These are phyloP conservation scores for Rachicladosporium sp. DNA, from an alignment of 2,329 filamentous ascomycete species.

Conservation along the genomic window DNA sequence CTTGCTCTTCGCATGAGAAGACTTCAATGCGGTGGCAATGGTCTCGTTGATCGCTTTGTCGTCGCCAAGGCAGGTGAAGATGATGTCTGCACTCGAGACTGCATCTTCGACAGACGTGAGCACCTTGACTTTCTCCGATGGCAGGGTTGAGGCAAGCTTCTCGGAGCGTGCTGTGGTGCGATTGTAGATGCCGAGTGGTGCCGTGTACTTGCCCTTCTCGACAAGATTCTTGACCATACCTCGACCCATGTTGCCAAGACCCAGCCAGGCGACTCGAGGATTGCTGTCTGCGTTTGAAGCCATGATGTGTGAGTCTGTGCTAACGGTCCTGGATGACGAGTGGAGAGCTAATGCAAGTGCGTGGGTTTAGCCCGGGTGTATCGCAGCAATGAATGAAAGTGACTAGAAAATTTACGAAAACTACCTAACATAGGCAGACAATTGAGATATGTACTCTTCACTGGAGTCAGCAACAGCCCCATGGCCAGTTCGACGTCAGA, in stretches of 20 bases:
- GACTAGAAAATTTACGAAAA: no score
- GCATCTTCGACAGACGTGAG: constrained; percentile 53
- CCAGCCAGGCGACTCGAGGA: constrained; percentile 57
- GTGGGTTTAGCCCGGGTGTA: no score
- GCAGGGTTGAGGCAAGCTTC: constrained; percentile 50
- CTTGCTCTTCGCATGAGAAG: constrained; percentile 57
- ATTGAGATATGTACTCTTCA: no score
- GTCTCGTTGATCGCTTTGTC: constrained; percentile 7
- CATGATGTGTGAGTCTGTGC: no score
- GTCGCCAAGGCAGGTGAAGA: constrained; percentile 73
- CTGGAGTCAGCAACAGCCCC: no score
- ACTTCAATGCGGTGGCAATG: constrained; percentile 34
- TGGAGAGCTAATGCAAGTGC: no score
- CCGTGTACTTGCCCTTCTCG: constrained; percentile 58
- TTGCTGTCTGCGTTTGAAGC: neutral
- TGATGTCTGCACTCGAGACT: constrained; percentile 57
- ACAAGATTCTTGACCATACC: constrained; percentile 78
- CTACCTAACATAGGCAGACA: no score
- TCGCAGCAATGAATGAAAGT: no score
- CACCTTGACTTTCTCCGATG: constrained; percentile 50
- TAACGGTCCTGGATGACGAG: no score
- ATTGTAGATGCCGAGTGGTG: constrained; percentile 69
- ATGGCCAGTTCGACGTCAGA: no score
- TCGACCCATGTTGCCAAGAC: constrained; percentile 77
- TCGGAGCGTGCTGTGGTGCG: constrained; percentile 55